Evolutionary conservation across 768 basidiomycete genomes (phyloP).

Genomic region (Polyporus arcularius): DNA sequence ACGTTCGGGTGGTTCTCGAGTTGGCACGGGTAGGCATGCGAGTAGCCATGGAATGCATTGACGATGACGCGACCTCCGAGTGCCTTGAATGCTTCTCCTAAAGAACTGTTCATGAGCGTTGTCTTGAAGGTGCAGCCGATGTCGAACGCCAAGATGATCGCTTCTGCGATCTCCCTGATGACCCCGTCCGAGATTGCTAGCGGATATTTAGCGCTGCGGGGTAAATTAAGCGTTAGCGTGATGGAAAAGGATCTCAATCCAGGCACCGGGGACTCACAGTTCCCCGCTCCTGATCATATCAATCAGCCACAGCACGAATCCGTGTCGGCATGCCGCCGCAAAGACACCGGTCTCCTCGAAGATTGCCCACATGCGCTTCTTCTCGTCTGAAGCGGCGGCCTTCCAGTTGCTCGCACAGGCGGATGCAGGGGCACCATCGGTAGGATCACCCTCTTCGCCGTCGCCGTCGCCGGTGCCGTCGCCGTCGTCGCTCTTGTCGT

Average conservation of each 20-base stretch:
- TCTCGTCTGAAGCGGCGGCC: slow-evolving; percentile 28
- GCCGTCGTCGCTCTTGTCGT: slow-evolving; percentile 18
- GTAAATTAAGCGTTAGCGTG: too few relatives aligned
- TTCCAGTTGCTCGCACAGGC: slow-evolving; percentile 37
- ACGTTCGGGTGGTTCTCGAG: slow-evolving; percentile 33
- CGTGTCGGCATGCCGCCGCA: slow-evolving; percentile 22
- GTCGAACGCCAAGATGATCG: slow-evolving; percentile 15
- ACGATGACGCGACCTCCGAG: slow-evolving; percentile 14
- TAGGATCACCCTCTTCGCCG: slow-evolving; percentile 22
- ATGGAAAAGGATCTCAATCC: too few relatives aligned
- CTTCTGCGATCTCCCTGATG: not conserved
- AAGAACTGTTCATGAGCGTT: slow-evolving; percentile 14
- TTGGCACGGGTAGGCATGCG: slow-evolving; percentile 38
- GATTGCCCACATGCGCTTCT: slow-evolving; percentile 37
- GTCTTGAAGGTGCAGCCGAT: slow-evolving; percentile 24
- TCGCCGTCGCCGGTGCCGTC: too few relatives aligned
- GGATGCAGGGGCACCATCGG: slow-evolving; percentile 19
- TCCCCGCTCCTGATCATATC: slow-evolving; percentile 25
- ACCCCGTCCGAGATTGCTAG: slow-evolving; percentile 16
- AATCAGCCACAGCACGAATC: slow-evolving; percentile 20
- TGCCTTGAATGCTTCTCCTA: slow-evolving; percentile 2
- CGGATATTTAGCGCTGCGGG: slow-evolving; percentile 29
- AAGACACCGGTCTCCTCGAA: slow-evolving; percentile 42
- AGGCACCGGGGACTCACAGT: slow-evolving; percentile 23
- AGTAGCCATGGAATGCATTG: slow-evolving; percentile 38